Evolutionary conservation across 352 stramenopile genomes (phyloP).

Genomic region (Pythium chondricola): DNA sequence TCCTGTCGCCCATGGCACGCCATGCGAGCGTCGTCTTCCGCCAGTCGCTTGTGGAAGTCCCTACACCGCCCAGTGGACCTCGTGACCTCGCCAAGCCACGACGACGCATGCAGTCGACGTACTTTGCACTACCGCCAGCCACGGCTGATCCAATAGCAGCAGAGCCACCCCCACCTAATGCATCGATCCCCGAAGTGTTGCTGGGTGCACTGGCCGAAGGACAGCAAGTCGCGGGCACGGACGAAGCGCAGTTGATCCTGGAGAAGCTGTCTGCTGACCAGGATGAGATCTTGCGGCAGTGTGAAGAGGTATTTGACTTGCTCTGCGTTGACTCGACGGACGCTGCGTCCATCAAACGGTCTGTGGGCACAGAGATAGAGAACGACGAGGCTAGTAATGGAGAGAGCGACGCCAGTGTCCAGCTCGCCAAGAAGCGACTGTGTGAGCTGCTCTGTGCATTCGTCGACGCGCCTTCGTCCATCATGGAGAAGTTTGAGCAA

Average conservation of each 20-base stretch:
- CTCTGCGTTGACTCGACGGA: constrained; percentile 35
- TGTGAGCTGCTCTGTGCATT: constrained; percentile 41
- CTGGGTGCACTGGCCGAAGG: constrained; percentile 22
- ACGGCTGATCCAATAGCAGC: not conserved
- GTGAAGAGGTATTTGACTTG: constrained; percentile 56
- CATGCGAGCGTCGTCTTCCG: constrained; percentile 10
- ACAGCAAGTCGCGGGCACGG: constrained; percentile 9
- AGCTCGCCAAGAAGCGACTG: constrained; percentile 22
- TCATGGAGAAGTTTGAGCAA: constrained; percentile 38
- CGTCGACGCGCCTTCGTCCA: constrained; percentile 32
- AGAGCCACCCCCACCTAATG: not conserved
- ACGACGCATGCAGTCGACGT: constrained; percentile 5
- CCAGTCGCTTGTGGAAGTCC: not conserved
- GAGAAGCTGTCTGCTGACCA: constrained; percentile 19
- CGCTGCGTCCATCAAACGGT: not conserved
- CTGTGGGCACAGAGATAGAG: not conserved
- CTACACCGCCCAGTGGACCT: not conserved
- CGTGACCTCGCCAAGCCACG: not conserved
- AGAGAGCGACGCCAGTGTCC: not conserved
- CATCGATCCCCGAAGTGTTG: constrained; percentile 44
- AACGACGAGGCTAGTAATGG: not conserved
- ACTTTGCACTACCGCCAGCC: not conserved
- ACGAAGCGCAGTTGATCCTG: constrained; percentile 8
- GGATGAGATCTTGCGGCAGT: constrained; percentile 31
- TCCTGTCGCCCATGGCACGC: constrained; percentile 7